A percentile compares a stretch with the other conserved stretches of the same genome.
phyloP scores from a whole-genome alignment of 305 asterid genomes.

The Fraxinus sp. region DNA sequence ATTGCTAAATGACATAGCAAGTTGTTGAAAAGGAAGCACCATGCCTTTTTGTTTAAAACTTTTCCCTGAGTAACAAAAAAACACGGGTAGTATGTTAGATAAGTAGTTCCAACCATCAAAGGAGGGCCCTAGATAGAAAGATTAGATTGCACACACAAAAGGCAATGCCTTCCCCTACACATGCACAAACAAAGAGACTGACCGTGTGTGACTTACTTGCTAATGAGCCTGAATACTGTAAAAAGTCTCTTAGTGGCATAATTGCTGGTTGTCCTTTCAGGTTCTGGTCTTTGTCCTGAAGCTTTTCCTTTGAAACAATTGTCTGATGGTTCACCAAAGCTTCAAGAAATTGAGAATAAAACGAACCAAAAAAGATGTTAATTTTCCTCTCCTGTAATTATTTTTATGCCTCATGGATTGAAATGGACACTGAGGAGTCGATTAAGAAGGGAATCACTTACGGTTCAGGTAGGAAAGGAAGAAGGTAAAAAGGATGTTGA shows the following conservation, averaged over 20 bases:
- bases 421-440: constrained; percentile 19
- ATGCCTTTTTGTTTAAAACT: constrained; percentile 79
- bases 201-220: constrained; percentile 53
- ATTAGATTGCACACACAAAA: background rate
- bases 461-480: constrained; percentile 77
- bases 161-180: background rate
- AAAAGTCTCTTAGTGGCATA: constrained; percentile 73
- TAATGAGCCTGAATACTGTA: constrained; percentile 81
- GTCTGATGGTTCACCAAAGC: constrained; percentile 89
- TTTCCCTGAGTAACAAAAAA: constrained; percentile 51
- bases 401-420: constrained; percentile 1
- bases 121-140: background rate
- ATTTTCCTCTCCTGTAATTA: background rate
- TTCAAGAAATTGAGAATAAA: constrained; percentile 30
- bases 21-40: constrained; percentile 94
- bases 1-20: constrained; percentile 80
- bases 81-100: constrained; percentile 14
- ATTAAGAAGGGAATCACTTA: constrained; percentile 41
- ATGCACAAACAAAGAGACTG: constrained; percentile 8
- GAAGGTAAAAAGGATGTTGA: constrained; percentile 78
- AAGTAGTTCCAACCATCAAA: constrained; percentile 9
- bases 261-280: constrained; percentile 66
- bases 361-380: constrained; percentile 16
- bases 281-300: constrained; percentile 54
- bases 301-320: constrained; percentile 69